Evolutionary conservation across 2,329 filamentous ascomycete species (phyloP), one percentile per base, ranked within the genome.

Genomic region (Dissoconium aciculare): DNA sequence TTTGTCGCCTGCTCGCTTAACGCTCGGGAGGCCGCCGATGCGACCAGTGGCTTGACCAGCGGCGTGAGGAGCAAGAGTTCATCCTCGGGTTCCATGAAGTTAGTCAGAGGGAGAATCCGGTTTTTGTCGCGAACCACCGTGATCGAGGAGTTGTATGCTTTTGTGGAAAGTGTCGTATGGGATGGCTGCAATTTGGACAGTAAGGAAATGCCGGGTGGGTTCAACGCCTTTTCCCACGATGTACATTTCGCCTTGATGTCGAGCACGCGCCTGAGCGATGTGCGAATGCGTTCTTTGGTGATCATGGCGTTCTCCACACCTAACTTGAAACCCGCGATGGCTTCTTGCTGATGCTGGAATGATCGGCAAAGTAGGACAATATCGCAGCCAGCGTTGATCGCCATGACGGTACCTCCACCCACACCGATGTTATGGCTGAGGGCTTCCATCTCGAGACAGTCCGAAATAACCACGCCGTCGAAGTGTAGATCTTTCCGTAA

Each of bases 361-460:
- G 83, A 84, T 26, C 84, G 75, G 47, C 85, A 95, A 1, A 94
- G 69, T 4, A 94, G 68, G 4, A 94, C 74, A 31, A 95, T 63
- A 53, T 98, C 89, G 51, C 89, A 95, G 10, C 89, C 89, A 17
- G 89, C 87, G 53, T 93, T 89, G 30, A 94, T 81, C 3, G 89
- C 89, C 84, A 94, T 94, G 44, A 95, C 83, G 1, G 87, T 93
- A 9, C 89, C 89, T 24, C 89, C 87, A 43, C 87, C 84, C 11
- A 98, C 84, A n/a, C 87, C 87, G 29, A 95, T 89, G 46, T 94
- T 91, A 50, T 92, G 82, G 41, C 83, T 89, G 5, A 95, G 67
- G 0, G 85, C 84, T 49, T 94, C 85, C 87, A 95, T 95, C 53
- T 94, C 87, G 5, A 95, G 60, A 43, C 87, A 95, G 51, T 95